Base-by-base conservation (phyloP, 768 basidiomycete species). In the Termitomyces sp. region DNA sequence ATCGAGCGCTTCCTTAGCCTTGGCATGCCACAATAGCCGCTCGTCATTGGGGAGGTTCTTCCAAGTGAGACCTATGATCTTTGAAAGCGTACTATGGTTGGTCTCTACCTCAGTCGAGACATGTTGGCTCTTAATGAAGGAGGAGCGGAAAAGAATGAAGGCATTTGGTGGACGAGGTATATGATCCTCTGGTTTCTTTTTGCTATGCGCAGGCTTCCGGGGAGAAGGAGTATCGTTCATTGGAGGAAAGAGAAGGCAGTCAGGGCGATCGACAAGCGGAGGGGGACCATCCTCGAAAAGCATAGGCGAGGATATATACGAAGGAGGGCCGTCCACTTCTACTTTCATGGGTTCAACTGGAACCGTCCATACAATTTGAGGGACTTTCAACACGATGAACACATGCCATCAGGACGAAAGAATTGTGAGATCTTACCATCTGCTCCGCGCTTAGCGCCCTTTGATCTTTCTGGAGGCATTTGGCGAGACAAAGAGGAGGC, bases 101-200 rank as follows among this genome's bases (percentile, higher is more conserved):
- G 88, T 88, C 76, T 92, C 90, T 60, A 91, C 85, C 54, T 81
- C 84, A 8, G 86, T 82, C 9, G 88, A 85, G 63, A 92, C 88
- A 64, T 88, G 87, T 65, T 89, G 86, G 64, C 77, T 81, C 74
- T 88, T 89, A 70, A 91, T 89, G 72, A 91, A 91, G 0, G 87
- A 86, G 0, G 88, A 89, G 61, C 90, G 86, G 78, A 92, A 93
- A 66, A 93, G 81, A 68, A 92, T 93, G 75, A 93, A 93, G 27
- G 90, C 91, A 66, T 93, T 92, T 2, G 90, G 88, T 1, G 90
- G 90, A 45, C 90, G 88, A 18, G 90, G 90, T 62, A 93, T 89
- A 69, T 91, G 88, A 62, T 87, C 82, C 30, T 84, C 82, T 15
- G 83, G 81, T 68, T 87, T 88, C 73, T 88, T 87, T 77, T 84